Base-by-base conservation (phyloP, 2,329 filamentous ascomycete species). In the Nothophoma quercina region DNA sequence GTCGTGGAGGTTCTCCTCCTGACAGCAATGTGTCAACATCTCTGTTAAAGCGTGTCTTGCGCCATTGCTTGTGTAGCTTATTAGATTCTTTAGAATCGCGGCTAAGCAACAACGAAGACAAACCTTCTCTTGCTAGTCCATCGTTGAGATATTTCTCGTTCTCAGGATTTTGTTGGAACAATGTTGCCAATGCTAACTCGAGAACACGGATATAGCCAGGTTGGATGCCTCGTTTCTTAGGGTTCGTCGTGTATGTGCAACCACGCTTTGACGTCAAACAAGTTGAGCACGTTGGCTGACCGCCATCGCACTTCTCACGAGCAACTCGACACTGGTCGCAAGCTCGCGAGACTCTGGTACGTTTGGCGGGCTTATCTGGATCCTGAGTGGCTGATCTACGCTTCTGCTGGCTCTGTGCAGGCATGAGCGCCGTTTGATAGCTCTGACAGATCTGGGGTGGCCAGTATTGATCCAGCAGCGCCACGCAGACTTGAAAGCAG, bases 131-230 rank as follows among this genome's bases (percentile, higher is more conserved):
- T 28, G 78, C 79, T 48, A 89, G 75, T 42, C 87, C 73, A 7
- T 74, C 74, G 39, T 83, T 80, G 19, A 90, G 78, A 12, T 81
- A 78, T 43, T 79, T 77, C 69, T 90, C 87, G 39, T 79, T 81
- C 8, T 81, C 84, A 12, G 84, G 79, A 28, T 85, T 81, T 47
- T 83, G 82, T 53, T 85, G 81, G 55, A 90, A 87, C 1, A 89
- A 75, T 78, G 86, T 86, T 10, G 86, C 87, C 47, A 89, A 79
- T 8, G 87, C 82, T 34, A 89, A 73, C 71, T 93, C 89, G 15
- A 93, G 78, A 0, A 88, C 88, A 26, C 88, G 83, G 47, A 93
- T 87, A 66, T 92, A 91, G 13, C 90, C 89, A n/a, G 89, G 89
- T 63, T 89, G 89, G 9, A 93, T 85, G 4, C 90, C 89, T 58